Percentiles rank a stretch among this genome's conserved stretches.
Conservation (phyloP, 352 stramenopile species). For the Saprolegnia parasitica region DNA sequence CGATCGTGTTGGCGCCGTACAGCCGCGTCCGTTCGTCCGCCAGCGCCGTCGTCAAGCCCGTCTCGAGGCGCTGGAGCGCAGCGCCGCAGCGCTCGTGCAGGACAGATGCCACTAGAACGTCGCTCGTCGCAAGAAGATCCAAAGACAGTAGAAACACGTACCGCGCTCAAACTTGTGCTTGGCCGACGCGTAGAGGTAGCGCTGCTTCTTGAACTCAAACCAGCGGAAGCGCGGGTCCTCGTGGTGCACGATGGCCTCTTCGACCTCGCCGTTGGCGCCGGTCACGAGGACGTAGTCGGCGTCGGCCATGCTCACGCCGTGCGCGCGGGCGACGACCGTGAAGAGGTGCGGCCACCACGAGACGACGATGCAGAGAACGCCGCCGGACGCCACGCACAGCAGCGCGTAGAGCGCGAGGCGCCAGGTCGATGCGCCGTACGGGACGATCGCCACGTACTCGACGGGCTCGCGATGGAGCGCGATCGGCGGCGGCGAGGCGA, state of each 20-base stretch:
- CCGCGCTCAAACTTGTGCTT: constrained; percentile 42
- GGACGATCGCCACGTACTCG: constrained; percentile 40
- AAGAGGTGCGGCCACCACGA: constrained; percentile 57
- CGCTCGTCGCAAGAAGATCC: neutral
- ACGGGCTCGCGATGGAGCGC: neutral
- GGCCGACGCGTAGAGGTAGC: constrained; percentile 57
- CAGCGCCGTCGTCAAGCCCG: constrained; percentile 34
- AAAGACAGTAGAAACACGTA: constrained; percentile 8
- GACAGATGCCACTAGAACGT: constrained; percentile 41
- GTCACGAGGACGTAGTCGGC: constrained; percentile 55
- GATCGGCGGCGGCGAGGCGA: neutral
- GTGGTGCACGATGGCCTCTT: constrained; percentile 46
- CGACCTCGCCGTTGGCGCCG: constrained; percentile 36
- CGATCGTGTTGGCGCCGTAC: constrained; percentile 57
- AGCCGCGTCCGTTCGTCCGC: constrained; percentile 40
- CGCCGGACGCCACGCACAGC: constrained; percentile 39
- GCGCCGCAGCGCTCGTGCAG: constrained; percentile 45
- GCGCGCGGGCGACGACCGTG: constrained; percentile 47
- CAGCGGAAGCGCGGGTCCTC: constrained; percentile 35
- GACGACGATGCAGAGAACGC: constrained; percentile 40
- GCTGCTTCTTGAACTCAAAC: constrained; percentile 70
- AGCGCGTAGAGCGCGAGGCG: constrained; percentile 45
- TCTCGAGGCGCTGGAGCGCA: constrained; percentile 33
- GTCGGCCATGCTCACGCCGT: constrained; percentile 39
- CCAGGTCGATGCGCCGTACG: constrained; percentile 37